Conservation (phyloP, 768 basidiomycete species). For the Calocybe cyanea region DNA sequence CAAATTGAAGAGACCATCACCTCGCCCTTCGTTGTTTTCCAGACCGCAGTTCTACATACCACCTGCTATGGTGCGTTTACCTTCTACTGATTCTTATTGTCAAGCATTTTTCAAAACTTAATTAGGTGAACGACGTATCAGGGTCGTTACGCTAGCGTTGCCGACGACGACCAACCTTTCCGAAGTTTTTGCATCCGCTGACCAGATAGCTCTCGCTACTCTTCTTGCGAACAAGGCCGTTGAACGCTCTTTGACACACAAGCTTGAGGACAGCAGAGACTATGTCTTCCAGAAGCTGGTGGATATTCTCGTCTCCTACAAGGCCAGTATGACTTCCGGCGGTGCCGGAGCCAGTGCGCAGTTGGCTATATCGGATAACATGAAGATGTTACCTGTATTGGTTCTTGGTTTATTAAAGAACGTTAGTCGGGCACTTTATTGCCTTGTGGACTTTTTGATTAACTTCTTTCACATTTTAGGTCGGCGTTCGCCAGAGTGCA, state of each 20-base stretch:
- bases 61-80: slow-evolving; percentile 74
- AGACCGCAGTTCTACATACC: slow-evolving; percentile 92
- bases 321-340: slow-evolving; percentile 93
- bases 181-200: slow-evolving; percentile 86
- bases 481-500: slow-evolving; percentile 92
- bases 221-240: slow-evolving; percentile 91
- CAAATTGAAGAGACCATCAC: slow-evolving; percentile 94
- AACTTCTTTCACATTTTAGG: slow-evolving; percentile 37
- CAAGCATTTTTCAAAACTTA: neutral
- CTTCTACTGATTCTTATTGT: neutral
- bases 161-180: slow-evolving; percentile 87
- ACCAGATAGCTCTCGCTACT: slow-evolving; percentile 83
- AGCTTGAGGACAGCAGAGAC: slow-evolving; percentile 87
- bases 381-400: slow-evolving; percentile 92
- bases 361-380: slow-evolving; percentile 86
- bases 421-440: slow-evolving; percentile 38
- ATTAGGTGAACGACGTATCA: slow-evolving; percentile 78
- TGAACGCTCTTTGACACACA: slow-evolving; percentile 79
- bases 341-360: slow-evolving; percentile 94
- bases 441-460: neutral
- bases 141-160: slow-evolving; percentile 83
- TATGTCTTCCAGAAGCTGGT: slow-evolving; percentile 79
- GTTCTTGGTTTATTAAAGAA: slow-evolving; percentile 92
- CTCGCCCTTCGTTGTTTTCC: slow-evolving; percentile 87
- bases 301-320: slow-evolving; percentile 84